Conservation (phyloP, 345 rosid species). For the Erodium maritimum region DNA sequence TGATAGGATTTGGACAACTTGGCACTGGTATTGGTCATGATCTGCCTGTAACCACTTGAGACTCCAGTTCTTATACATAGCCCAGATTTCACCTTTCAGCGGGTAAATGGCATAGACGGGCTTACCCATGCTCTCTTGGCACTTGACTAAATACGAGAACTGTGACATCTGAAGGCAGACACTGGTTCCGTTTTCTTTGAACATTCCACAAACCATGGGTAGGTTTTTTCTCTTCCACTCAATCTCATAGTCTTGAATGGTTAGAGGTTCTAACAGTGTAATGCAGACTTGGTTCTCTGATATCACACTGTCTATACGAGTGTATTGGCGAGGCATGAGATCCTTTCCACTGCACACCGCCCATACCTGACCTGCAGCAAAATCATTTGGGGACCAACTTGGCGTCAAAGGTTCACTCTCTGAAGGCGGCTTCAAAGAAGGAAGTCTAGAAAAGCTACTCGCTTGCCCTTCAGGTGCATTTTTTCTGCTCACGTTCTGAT, state of each 20-base stretch:
- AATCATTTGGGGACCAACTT: background rate
- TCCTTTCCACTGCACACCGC: background rate
- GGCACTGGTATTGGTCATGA: background rate
- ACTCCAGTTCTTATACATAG: constrained; percentile 11
- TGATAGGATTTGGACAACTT: background rate
- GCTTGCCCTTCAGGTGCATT: background rate
- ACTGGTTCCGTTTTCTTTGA: background rate
- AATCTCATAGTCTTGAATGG: background rate
- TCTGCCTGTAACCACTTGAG: constrained; percentile 2
- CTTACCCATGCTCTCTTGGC: background rate
- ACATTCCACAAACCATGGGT: background rate
- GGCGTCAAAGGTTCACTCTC: background rate
- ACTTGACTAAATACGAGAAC: background rate
- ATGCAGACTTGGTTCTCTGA: background rate
- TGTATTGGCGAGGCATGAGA: background rate
- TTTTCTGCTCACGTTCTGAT: background rate
- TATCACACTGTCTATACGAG: background rate
- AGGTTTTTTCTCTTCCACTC: background rate
- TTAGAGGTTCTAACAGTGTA: background rate
- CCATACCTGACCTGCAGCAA: background rate
- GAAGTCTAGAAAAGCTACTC: background rate
- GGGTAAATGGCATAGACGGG: constrained; percentile 12
- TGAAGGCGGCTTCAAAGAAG: background rate
- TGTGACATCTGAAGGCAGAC: background rate
- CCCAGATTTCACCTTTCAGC: constrained; percentile 18